phyloP scores from a whole-genome alignment of 306 rosid genomes.

The Oxytropis ochrocephala region DNA sequence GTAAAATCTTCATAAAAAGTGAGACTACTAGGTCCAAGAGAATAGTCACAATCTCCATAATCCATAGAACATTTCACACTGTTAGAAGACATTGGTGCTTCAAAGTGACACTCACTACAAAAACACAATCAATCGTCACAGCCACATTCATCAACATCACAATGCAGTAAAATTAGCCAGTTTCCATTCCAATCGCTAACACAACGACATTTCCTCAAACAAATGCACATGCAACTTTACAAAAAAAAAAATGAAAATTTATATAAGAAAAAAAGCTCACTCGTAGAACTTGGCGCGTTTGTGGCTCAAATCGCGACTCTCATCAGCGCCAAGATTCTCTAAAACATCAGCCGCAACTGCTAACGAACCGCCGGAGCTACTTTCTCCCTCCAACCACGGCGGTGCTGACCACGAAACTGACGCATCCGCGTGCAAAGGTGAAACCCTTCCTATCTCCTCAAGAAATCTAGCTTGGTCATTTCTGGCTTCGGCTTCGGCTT shows the following conservation, averaged over 20 bases:
- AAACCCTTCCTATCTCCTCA: conserved; percentile 28
- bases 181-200: conserved; percentile 7
- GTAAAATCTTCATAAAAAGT: conserved; percentile 36
- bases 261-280: conserved; percentile 43
- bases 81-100: conserved; percentile 36
- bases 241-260: background rate
- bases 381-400: conserved; percentile 51
- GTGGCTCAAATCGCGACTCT: conserved; percentile 53
- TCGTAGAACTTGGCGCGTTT: conserved; percentile 80
- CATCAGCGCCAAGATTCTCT: conserved; percentile 25
- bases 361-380: conserved; percentile 41
- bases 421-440: background rate
- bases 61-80: conserved; percentile 52
- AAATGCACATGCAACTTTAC: background rate
- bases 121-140: conserved; percentile 11
- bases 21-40: conserved; percentile 31
- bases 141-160: background rate
- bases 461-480: conserved; percentile 21
- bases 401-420: background rate
- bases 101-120: conserved; percentile 58
- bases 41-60: conserved; percentile 35
- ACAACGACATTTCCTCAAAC: background rate
- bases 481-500: background rate
- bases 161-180: background rate
- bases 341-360: conserved; percentile 2